phyloP scores from a whole-genome alignment of 2,329 filamentous ascomycete genomes.

The Curvularia verruculosa region DNA sequence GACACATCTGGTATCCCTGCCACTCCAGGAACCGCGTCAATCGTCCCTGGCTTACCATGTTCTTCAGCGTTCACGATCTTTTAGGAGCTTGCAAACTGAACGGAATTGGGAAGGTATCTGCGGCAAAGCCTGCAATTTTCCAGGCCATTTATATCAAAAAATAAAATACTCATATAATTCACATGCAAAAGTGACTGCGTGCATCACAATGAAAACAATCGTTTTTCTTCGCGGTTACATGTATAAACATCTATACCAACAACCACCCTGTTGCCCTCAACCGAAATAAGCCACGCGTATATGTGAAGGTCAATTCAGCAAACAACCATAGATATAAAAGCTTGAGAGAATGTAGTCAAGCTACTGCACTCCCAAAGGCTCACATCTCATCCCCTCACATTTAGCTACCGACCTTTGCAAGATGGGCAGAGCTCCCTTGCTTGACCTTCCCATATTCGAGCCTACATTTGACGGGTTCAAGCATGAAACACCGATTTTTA shows the following conservation, averaged over 20 bases:
- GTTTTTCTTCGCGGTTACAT: neutral
- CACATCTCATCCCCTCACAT: neutral
- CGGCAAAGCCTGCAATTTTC: no score
- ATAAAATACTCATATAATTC: neutral
- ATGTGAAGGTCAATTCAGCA: neutral
- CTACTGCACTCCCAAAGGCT: neutral
- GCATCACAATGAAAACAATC: neutral
- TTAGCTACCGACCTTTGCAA: neutral
- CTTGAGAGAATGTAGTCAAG: neutral
- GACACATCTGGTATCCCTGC: slow-evolving; percentile 16
- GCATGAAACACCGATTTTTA: slow-evolving; percentile 31
- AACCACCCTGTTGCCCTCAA: neutral
- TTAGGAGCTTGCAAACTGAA: neutral
- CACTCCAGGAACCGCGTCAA: slow-evolving; percentile 17
- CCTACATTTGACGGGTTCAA: slow-evolving; percentile 16
- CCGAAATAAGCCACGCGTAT: neutral
- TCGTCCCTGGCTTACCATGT: neutral
- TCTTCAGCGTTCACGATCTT: neutral
- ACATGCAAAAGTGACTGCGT: slow-evolving; percentile 1
- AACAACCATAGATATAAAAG: slow-evolving; percentile 1
- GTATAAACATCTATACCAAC: slow-evolving; percentile 16
- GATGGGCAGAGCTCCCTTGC: slow-evolving; percentile 5
- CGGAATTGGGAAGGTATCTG: neutral
- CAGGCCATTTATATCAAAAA: no score
- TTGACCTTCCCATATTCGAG: slow-evolving; percentile 3